phyloP scores from a whole-genome alignment of 192 early-diverging fungal species.

The Coemansia reversa region DNA sequence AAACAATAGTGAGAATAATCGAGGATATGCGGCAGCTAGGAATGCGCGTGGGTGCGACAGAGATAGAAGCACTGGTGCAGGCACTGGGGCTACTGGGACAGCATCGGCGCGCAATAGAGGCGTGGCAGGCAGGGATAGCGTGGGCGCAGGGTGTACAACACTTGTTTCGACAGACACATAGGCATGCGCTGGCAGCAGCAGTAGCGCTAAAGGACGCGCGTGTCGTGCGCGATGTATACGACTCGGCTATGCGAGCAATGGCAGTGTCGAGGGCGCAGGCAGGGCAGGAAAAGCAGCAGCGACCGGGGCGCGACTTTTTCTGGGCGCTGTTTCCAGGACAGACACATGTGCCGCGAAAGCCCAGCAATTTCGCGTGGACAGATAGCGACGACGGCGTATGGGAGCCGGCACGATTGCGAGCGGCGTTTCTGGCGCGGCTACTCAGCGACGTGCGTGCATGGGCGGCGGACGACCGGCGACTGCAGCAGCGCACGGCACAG shows the following conservation, averaged over 20 bases:
- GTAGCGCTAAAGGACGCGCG: conserved; percentile 22
- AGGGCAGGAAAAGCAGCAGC: not conserved
- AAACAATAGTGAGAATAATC: conserved; percentile 17
- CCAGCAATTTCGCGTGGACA: not conserved
- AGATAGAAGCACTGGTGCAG: conserved; percentile 23
- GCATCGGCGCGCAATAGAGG: conserved; percentile 14
- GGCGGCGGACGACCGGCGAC: not conserved
- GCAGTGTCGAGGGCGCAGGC: not conserved
- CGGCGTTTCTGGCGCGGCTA: conserved; percentile 18
- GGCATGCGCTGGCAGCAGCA: conserved; percentile 30
- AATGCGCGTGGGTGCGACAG: conserved; percentile 40
- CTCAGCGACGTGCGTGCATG: conserved; percentile 12
- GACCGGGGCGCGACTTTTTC: conserved; percentile 10
- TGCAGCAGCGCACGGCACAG: conserved; percentile 19
- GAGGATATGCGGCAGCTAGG: conserved; percentile 34
- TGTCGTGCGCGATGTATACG: conserved; percentile 23
- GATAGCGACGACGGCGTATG: conserved; percentile 12
- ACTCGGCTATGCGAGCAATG: conserved; percentile 12
- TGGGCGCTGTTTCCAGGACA: conserved; percentile 15
- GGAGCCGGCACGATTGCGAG: conserved; percentile 36
- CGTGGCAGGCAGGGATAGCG: conserved; percentile 17
- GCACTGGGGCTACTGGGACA: conserved; percentile 11
- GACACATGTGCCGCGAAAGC: not conserved
- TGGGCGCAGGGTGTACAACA: not conserved
- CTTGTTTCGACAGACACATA: conserved; percentile 40